These are phyloP conservation scores for Phytophthora megakarya DNA, from an alignment of 352 stramenopile species.

Conservation along the genomic window DNA sequence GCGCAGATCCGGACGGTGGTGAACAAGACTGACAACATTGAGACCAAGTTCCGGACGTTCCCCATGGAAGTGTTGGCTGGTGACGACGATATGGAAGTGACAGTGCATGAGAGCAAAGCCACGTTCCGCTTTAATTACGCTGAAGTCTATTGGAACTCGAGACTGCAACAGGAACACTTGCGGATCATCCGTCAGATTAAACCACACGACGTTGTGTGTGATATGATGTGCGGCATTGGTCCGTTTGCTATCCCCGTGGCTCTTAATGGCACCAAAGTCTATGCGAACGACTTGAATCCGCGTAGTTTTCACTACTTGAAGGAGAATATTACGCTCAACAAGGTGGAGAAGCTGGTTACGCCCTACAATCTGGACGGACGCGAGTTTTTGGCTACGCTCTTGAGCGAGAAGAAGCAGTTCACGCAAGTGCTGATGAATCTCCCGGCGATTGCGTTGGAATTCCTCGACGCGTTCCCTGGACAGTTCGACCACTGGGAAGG, in stretches of 20 bases:
- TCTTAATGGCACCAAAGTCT: constrained; percentile 80
- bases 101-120: constrained; percentile 93
- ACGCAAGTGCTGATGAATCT: constrained; percentile 98
- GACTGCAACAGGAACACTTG: constrained; percentile 94
- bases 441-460: constrained; percentile 93
- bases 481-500: constrained; percentile 74
- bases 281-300: constrained; percentile 95
- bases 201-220: constrained; percentile 81
- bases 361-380: constrained; percentile 94
- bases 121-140: constrained; percentile 95
- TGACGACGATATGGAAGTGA: constrained; percentile 84
- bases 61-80: constrained; percentile 95
- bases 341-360: constrained; percentile 76
- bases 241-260: constrained; percentile 95
- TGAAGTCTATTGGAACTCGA: constrained; percentile 98
- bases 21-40: constrained; percentile 97
- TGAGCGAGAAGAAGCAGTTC: constrained; percentile 67
- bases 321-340: constrained; percentile 93
- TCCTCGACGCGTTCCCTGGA: constrained; percentile 85
- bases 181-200: constrained; percentile 87
- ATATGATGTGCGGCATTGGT: constrained; percentile 97
- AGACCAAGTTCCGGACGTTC: constrained; percentile 96
- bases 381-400: constrained; percentile 88
- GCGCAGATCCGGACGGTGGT: constrained; percentile 94
- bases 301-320: constrained; percentile 90